Evolutionary conservation across 129 eudicot species (phyloP).

Genomic region (Flaveria ramosissima): DNA sequence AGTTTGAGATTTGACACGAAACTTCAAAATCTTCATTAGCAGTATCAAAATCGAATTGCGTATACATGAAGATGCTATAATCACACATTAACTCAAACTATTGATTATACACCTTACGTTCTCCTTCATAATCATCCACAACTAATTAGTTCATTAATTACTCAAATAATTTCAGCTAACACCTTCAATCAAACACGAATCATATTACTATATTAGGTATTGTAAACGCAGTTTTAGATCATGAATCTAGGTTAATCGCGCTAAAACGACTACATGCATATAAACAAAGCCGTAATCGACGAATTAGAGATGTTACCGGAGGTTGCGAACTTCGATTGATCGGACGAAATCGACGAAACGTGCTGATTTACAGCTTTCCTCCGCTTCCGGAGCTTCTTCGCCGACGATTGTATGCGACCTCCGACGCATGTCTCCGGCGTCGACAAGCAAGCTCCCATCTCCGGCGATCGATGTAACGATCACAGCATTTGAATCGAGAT

Average conservation of each 20-base stretch:
- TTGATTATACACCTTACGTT: not conserved
- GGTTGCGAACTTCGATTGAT: conserved; percentile 40
- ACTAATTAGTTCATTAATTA: not conserved
- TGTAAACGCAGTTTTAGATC: not conserved
- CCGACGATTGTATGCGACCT: conserved; percentile 33
- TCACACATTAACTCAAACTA: not conserved
- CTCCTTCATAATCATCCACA: not conserved
- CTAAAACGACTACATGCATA: conserved; percentile 13
- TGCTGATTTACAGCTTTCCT: conserved; percentile 39
- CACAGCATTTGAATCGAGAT: conserved; percentile 25
- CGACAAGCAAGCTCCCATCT: conserved; percentile 85
- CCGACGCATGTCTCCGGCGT: conserved; percentile 57
- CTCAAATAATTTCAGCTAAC: not conserved
- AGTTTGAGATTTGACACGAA: not conserved
- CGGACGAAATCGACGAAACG: conserved; percentile 45
- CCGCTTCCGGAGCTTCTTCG: conserved; percentile 42
- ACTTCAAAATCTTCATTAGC: not conserved
- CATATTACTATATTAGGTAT: too few relatives aligned
- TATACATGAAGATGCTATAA: not conserved
- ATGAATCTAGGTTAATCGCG: not conserved
- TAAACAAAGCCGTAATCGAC: conserved; percentile 29
- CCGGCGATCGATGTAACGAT: conserved; percentile 14
- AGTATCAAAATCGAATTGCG: not conserved
- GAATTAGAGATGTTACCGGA: conserved; percentile 47
- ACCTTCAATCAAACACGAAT: not conserved